phyloP scores from a whole-genome alignment of 2,329 filamentous ascomycete genomes.

The Trichoderma sp. region DNA sequence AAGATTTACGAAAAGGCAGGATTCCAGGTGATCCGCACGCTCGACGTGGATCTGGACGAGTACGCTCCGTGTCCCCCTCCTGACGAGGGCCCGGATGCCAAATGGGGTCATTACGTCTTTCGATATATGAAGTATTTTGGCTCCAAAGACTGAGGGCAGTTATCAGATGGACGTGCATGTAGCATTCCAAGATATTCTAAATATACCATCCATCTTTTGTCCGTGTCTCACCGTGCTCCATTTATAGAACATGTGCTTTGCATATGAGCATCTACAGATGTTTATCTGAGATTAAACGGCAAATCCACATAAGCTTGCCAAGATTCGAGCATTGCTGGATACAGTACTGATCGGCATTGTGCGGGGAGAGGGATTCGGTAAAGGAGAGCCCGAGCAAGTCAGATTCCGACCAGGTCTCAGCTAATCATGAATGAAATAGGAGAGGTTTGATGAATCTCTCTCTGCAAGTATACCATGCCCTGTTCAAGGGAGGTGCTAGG shows the following conservation, averaged over 20 bases:
- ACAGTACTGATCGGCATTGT: neutral
- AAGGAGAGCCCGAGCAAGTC: neutral
- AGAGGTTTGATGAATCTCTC: neutral
- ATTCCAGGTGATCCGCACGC: conserved; percentile 29
- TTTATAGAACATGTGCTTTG: neutral
- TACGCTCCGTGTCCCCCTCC: conserved; percentile 29
- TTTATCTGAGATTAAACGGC: neutral
- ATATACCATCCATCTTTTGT: neutral
- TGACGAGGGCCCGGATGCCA: conserved; percentile 26
- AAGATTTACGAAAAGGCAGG: conserved; percentile 31
- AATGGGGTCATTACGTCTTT: conserved; percentile 36
- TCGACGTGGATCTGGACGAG: conserved; percentile 33
- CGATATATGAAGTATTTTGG: conserved; percentile 33
- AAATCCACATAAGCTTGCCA: neutral
- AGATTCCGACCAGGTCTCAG: conserved; percentile 1
- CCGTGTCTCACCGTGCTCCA: neutral
- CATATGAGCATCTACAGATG: neutral
- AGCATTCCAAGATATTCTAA: conserved; percentile 4
- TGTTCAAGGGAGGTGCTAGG: neutral
- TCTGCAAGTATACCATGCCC: neutral
- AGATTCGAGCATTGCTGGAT: neutral
- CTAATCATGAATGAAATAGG: neutral
- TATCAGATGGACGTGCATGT: neutral
- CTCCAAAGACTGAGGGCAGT: neutral
- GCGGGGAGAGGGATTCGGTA: neutral